A percentile compares a stretch with the other conserved stretches of the same genome.
phyloP scores from a whole-genome alignment of 2,329 filamentous ascomycete genomes.

The Aureobasidium sp. region DNA sequence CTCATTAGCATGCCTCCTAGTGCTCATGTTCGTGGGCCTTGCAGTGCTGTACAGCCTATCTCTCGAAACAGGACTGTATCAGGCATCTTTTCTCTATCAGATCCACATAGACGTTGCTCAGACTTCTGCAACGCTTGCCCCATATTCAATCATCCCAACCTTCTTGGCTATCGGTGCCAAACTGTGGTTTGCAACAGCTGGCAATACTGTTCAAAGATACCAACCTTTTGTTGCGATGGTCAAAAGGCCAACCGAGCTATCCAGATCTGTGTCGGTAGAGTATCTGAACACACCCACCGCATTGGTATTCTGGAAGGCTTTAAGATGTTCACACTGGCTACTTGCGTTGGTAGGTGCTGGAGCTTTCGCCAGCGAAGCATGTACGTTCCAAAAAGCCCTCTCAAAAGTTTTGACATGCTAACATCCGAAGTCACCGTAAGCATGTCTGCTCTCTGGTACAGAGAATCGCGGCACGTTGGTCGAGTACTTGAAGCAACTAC shows the following conservation, averaged over 20 bases:
- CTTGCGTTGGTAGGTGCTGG: background rate
- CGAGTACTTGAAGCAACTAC: background rate
- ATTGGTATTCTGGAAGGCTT: background rate
- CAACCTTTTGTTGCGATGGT: background rate
- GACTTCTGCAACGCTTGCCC: background rate
- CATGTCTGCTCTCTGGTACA: constrained; percentile 1
- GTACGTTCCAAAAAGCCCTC: background rate
- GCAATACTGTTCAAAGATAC: background rate
- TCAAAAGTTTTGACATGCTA: background rate
- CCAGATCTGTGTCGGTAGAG: background rate
- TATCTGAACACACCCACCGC: background rate
- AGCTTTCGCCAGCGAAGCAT: background rate
- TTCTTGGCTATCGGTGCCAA: background rate
- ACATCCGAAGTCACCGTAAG: background rate
- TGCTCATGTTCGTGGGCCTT: background rate
- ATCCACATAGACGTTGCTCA: background rate
- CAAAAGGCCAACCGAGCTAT: background rate
- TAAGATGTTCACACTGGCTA: background rate
- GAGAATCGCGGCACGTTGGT: background rate
- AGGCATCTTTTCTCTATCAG: background rate
- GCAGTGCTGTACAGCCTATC: background rate
- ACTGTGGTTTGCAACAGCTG: background rate
- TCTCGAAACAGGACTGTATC: background rate
- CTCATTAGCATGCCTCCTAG: background rate
- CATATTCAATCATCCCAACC: background rate